Conservation (phyloP, 2,329 filamentous ascomycete species). For the Blumeriella jaapii region DNA sequence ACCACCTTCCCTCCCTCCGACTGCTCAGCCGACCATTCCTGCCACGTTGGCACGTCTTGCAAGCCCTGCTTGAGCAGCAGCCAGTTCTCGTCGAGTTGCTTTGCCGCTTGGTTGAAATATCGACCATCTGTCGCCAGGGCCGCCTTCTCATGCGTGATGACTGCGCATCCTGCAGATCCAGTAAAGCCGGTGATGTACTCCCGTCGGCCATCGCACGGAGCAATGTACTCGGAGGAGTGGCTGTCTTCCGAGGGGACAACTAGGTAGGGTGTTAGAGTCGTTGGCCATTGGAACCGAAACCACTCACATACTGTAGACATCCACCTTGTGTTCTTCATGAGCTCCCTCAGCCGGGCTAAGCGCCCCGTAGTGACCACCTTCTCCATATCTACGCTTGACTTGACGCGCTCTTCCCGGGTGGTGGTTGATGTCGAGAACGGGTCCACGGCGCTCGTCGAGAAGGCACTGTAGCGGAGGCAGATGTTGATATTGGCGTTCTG, state of each 20-base stretch:
- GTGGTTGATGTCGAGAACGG: too few relatives aligned
- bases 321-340: conserved; percentile 84
- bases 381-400: conserved; percentile 45
- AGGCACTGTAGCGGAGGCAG: conserved; percentile 18
- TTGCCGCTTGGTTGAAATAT: conserved; percentile 93
- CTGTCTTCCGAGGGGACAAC: conserved; percentile 95
- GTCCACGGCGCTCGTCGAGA: conserved; percentile 5
- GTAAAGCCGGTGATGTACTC: conserved; percentile 90
- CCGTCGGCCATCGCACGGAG: conserved; percentile 83
- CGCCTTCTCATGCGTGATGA: conserved; percentile 77
- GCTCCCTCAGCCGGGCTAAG: conserved; percentile 61
- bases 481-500: conserved; percentile 18
- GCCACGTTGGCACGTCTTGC: conserved; percentile 91
- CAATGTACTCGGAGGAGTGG: conserved; percentile 96
- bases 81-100: conserved; percentile 90
- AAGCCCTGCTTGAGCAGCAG: conserved; percentile 81
- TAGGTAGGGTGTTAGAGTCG: conserved; percentile 33
- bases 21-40: conserved; percentile 87
- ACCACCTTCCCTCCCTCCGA: conserved; percentile 78
- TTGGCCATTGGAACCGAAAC: conserved; percentile 15
- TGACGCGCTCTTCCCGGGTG: conserved; percentile 7
- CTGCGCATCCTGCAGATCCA: conserved; percentile 85
- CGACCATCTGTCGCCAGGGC: conserved; percentile 88
- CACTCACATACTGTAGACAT: conserved; percentile 70
- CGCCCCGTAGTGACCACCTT: conserved; percentile 68